Conservation (phyloP, 192 early-diverging fungal species). For the Chytriomyces hyalinus region DNA sequence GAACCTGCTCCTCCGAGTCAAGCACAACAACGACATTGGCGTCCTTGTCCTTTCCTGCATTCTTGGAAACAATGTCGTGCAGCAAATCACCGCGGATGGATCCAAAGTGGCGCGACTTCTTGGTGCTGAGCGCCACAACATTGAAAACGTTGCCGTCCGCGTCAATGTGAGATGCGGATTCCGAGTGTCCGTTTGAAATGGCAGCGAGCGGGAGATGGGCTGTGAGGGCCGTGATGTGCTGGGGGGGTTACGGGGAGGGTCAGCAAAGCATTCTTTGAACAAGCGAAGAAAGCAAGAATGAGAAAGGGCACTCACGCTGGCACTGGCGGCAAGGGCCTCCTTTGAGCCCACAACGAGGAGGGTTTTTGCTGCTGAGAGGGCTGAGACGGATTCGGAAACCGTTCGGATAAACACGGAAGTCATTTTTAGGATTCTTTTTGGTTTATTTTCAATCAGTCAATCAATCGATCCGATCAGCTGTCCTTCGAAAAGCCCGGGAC, state of each 20-base stretch:
- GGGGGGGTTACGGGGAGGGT: background rate
- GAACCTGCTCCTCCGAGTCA: constrained; percentile 2
- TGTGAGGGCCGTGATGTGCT: background rate
- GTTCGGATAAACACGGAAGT: background rate
- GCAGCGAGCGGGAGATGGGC: background rate
- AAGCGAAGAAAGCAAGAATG: background rate
- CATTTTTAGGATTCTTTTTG: background rate
- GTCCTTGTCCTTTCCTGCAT: constrained; percentile 28
- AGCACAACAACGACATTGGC: constrained; percentile 24
- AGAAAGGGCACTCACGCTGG: background rate
- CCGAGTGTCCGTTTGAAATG: background rate
- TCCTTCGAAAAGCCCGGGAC: background rate
- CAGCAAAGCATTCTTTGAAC: background rate
- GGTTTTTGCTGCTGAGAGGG: constrained; percentile 5
- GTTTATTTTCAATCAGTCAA: background rate
- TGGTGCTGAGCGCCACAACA: background rate
- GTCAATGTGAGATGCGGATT: background rate
- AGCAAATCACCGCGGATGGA: constrained; percentile 47
- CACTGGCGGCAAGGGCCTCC: constrained; percentile 4
- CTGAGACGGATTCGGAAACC: background rate
- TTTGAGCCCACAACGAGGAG: background rate
- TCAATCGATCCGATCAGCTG: background rate
- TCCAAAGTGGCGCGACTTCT: constrained; percentile 44
- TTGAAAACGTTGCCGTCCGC: background rate
- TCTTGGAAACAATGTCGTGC: constrained; percentile 37